A percentile compares a stretch with the other conserved stretches of the same genome.
Conservation (phyloP, 192 early-diverging fungal species). For the Radiomyces spectabilis region DNA sequence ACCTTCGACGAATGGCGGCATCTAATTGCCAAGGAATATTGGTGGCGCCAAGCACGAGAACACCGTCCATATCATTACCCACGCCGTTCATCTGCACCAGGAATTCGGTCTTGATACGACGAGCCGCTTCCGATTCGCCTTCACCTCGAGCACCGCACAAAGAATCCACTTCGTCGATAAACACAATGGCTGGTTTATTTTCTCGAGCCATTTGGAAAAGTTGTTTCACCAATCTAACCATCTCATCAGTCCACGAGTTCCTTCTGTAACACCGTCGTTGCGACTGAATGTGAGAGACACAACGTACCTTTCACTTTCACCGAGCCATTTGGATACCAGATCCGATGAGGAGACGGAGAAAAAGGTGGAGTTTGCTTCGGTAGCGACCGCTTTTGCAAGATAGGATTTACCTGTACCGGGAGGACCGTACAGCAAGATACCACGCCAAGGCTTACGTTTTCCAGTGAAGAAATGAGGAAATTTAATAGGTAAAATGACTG, state of each 20-base stretch:
- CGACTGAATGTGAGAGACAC: too few species aligned
- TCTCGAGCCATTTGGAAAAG: conserved; percentile 92
- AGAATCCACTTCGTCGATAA: conserved; percentile 98
- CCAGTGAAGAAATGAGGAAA: conserved; percentile 95
- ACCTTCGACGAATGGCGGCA: conserved; percentile 84
- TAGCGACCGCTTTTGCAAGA: conserved; percentile 96
- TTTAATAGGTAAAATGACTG: conserved; percentile 96
- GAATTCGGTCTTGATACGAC: conserved; percentile 97
- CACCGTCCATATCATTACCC: conserved; percentile 90
- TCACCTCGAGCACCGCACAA: conserved; percentile 93
- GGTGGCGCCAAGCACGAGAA: conserved; percentile 92
- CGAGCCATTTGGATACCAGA: conserved; percentile 99
- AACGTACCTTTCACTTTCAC: conserved; percentile 81
- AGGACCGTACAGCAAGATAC: conserved; percentile 94
- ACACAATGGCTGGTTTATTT: conserved; percentile 92
- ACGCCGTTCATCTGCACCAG: conserved; percentile 99
- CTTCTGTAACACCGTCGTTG: too few species aligned
- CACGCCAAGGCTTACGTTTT: conserved; percentile 94
- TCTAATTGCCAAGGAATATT: conserved; percentile 98
- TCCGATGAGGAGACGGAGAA: conserved; percentile 97
- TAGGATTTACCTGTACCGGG: conserved; percentile 98
- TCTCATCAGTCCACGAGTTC: neutral
- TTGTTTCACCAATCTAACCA: conserved; percentile 84
- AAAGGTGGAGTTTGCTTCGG: conserved; percentile 93
- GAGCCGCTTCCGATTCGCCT: conserved; percentile 91